Conservation (phyloP, 164 flowering plant genomes). For the Chloranthus sessilifolius region DNA sequence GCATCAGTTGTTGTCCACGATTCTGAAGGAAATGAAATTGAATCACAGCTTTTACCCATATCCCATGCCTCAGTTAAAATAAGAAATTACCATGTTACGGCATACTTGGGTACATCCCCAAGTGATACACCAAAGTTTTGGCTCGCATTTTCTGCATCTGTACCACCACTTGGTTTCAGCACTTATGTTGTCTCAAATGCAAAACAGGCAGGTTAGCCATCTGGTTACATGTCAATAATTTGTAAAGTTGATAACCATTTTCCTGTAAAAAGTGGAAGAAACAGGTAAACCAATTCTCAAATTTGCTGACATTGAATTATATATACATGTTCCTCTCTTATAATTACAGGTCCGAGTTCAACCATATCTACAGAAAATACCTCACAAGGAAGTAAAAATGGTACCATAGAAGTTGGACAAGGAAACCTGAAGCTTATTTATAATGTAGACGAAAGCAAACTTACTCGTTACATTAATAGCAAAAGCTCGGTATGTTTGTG, state of each 20-base stretch:
- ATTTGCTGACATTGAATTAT: not conserved
- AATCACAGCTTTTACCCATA: conserved; percentile 68
- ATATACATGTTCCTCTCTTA: conserved; percentile 3
- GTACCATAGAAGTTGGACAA: conserved; percentile 64
- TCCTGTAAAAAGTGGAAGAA: no score
- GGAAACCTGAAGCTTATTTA: conserved; percentile 69
- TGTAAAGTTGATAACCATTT: not conserved
- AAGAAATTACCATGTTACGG: conserved; percentile 53
- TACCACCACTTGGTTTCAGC: conserved; percentile 92
- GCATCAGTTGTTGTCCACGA: conserved; percentile 54
- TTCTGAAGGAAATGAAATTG: conserved; percentile 57
- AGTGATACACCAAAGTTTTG: conserved; percentile 51
- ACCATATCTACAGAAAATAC: conserved; percentile 31
- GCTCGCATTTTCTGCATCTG: conserved; percentile 80
- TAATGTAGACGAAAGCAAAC: conserved; percentile 55
- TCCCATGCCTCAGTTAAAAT: conserved; percentile 31
- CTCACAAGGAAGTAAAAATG: conserved; percentile 23
- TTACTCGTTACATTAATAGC: conserved; percentile 49
- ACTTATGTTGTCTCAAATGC: conserved; percentile 54
- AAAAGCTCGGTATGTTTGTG: conserved; percentile 52
- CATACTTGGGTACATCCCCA: conserved; percentile 58
- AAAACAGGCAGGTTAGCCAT: conserved; percentile 40
- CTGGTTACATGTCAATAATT: not conserved
- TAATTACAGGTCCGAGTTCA: conserved; percentile 41
- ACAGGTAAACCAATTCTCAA: not conserved